Evolutionary conservation across 2,329 filamentous ascomycete genomes (phyloP).

Genomic region (Cytospora piceicola): DNA sequence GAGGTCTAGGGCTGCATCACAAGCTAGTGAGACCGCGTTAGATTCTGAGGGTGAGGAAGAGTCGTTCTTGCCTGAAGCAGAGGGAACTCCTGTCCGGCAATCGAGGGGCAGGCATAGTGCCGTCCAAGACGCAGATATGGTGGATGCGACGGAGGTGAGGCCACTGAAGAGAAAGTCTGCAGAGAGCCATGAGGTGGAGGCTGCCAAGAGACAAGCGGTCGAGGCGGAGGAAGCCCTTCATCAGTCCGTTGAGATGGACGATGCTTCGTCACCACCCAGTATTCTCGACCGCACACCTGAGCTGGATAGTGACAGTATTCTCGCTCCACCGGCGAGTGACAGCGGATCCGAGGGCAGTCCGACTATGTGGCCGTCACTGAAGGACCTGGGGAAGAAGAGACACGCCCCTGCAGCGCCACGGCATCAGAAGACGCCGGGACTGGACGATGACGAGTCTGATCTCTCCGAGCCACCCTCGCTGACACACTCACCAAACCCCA

Average conservation of each 20-base stretch:
- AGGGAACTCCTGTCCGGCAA: conserved; percentile 35
- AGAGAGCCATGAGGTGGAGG: conserved; percentile 45
- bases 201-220: conserved; percentile 39
- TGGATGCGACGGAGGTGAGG: conserved; percentile 33
- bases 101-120: conserved; percentile 22
- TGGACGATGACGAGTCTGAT: conserved; percentile 52
- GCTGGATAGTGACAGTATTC: conserved; percentile 51
- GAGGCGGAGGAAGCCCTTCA: conserved; percentile 30
- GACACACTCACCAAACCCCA: conserved; percentile 67
- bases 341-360: conserved; percentile 48
- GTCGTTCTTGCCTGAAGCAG: conserved; percentile 37
- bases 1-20: conserved; percentile 33
- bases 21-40: conserved; percentile 25
- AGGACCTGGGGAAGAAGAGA: conserved; percentile 53
- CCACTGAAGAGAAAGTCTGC: conserved; percentile 62
- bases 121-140: conserved; percentile 15
- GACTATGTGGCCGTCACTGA: conserved; percentile 57
- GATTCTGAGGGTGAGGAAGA: conserved; percentile 37
- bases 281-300: conserved; percentile 35
- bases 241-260: conserved; percentile 36
- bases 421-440: conserved; percentile 43
- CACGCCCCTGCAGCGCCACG: conserved; percentile 35
- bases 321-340: conserved; percentile 61
- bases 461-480: conserved; percentile 68
- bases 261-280: conserved; percentile 37